These are phyloP conservation scores for Emergomyces orientalis DNA, from an alignment of 2,329 filamentous ascomycete species.

Conservation along the genomic window DNA sequence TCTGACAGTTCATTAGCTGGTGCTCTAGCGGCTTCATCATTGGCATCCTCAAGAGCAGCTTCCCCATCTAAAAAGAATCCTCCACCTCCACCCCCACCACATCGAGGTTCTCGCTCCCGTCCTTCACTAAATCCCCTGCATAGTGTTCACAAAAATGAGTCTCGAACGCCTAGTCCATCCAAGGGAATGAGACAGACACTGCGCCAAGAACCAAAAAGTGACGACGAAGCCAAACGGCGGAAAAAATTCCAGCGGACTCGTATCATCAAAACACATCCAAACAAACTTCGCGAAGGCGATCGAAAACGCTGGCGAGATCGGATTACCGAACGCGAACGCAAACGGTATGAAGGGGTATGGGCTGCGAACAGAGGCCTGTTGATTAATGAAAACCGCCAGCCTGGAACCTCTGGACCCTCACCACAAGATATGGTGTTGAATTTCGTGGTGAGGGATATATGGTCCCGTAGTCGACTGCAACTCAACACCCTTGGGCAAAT, in stretches of 20 bases:
- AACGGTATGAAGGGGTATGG: conserved; percentile 44
- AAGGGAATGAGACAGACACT: conserved; percentile 36
- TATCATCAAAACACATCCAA: conserved; percentile 37
- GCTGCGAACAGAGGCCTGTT: conserved; percentile 38
- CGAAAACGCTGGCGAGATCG: conserved; percentile 38
- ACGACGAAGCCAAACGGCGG: conserved; percentile 25
- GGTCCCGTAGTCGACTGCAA: conserved; percentile 39
- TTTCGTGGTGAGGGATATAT: conserved; percentile 41
- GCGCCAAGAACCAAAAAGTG: conserved; percentile 29
- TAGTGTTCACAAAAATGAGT: conserved; percentile 22
- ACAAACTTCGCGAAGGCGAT: conserved; percentile 42
- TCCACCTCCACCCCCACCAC: conserved; percentile 33
- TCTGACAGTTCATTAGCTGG: conserved; percentile 35
- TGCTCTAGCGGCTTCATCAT: conserved; percentile 40
- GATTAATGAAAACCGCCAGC: conserved; percentile 8
- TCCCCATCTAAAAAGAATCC: conserved; percentile 29
- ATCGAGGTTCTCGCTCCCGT: conserved; percentile 29
- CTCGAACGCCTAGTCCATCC: conserved; percentile 29
- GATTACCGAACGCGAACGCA: conserved; percentile 38
- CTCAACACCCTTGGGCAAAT: conserved; percentile 33
- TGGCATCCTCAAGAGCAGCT: conserved; percentile 35
- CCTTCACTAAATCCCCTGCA: conserved; percentile 29
- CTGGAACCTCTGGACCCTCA: conserved; percentile 18
- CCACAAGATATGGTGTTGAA: conserved; percentile 36
- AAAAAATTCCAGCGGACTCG: conserved; percentile 26